These are phyloP conservation scores for Ophiocordyceps camponoti-floridani DNA, from an alignment of 2,329 filamentous ascomycete genomes.

Conservation along the genomic window DNA sequence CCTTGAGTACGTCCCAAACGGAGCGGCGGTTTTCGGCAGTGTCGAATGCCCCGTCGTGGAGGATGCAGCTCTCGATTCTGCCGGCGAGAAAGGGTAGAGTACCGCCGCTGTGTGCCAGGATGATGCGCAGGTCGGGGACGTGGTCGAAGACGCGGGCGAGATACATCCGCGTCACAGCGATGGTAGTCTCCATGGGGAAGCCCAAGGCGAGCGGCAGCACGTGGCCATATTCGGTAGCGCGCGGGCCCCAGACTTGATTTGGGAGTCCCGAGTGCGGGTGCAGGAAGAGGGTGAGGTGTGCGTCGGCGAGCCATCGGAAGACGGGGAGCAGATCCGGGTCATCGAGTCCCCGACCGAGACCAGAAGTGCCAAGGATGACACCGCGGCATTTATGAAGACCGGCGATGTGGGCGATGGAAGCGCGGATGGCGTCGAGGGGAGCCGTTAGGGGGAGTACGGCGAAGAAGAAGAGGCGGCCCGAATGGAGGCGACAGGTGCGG, in stretches of 20 bases:
- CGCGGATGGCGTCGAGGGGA: slow-evolving; percentile 38
- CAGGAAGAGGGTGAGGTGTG: slow-evolving; percentile 54
- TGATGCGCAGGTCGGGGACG: slow-evolving; percentile 48
- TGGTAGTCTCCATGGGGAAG: slow-evolving; percentile 85
- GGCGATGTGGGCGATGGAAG: slow-evolving; percentile 45
- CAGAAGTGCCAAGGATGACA: slow-evolving; percentile 76
- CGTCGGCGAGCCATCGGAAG: slow-evolving; percentile 49
- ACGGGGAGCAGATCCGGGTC: slow-evolving; percentile 57
- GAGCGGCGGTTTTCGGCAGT: slow-evolving; percentile 37
- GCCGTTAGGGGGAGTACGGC: slow-evolving; percentile 65
- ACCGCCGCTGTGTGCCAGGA: slow-evolving; percentile 77
- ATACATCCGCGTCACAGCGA: slow-evolving; percentile 75
- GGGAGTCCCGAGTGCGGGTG: slow-evolving; percentile 89
- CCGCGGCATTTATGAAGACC: slow-evolving; percentile 54
- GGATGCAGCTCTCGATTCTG: slow-evolving; percentile 70
- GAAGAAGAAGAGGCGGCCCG: slow-evolving; percentile 64
- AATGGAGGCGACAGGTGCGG: slow-evolving; percentile 45
- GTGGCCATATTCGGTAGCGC: slow-evolving; percentile 61
- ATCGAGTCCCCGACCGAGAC: slow-evolving; percentile 64
- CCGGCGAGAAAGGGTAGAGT: slow-evolving; percentile 80
- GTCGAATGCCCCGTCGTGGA: slow-evolving; percentile 61
- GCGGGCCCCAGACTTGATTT: slow-evolving; percentile 58
- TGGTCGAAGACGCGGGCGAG: slow-evolving; percentile 73
- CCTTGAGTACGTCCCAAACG: slow-evolving; percentile 38
- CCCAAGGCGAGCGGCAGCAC: slow-evolving; percentile 73